These are phyloP conservation scores for Polygonum maritimum DNA, from an alignment of 148 eudicot species.

Conservation along the genomic window DNA sequence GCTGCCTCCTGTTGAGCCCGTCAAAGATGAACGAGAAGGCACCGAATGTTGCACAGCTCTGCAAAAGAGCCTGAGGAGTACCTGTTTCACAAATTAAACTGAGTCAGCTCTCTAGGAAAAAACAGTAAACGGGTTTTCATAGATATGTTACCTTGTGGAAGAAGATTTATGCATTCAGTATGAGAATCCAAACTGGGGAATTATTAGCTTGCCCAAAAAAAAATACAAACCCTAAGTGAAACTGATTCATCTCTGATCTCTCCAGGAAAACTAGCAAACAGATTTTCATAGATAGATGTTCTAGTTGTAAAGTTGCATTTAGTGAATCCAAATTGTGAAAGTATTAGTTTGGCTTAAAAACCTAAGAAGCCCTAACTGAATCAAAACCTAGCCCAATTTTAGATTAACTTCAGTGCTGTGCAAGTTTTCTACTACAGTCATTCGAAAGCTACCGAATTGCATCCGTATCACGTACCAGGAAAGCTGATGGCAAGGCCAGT, in stretches of 20 bases:
- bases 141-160: too few species aligned
- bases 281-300: neutral
- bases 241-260: neutral
- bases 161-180: too few species aligned
- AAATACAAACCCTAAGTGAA: neutral
- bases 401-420: too few species aligned
- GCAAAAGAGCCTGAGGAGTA: constrained; percentile 67
- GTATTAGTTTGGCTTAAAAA: too few species aligned
- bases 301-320: too few species aligned
- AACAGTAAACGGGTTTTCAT: neutral
- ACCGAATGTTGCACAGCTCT: constrained; percentile 75
- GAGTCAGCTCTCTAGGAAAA: neutral
- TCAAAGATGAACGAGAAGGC: constrained; percentile 69
- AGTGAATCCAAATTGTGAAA: too few species aligned
- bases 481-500: constrained; percentile 85
- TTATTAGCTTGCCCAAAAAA: too few species aligned
- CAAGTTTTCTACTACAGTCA: too few species aligned
- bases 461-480: constrained; percentile 47
- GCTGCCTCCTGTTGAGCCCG: constrained; percentile 59
- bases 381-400: too few species aligned
- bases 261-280: neutral
- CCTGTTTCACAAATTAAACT: constrained; percentile 27
- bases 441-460: neutral
- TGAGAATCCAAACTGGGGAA: too few species aligned
- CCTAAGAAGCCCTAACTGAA: too few species aligned